phyloP scores from a whole-genome alignment of 2,329 filamentous ascomycete genomes.

The Coleophoma eucalyptorum region DNA sequence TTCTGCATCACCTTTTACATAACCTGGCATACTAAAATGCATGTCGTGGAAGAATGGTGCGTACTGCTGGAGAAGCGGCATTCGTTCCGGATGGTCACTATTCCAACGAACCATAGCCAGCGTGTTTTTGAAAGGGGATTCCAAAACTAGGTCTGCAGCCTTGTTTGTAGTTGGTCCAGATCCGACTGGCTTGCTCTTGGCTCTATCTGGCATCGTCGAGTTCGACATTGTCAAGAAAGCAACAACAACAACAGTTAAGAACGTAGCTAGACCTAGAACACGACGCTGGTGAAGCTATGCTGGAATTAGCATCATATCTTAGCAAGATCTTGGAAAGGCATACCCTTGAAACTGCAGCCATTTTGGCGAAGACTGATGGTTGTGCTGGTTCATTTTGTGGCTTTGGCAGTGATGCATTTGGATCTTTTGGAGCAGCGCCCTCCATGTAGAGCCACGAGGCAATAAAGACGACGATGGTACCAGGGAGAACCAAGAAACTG shows the following conservation, averaged over 20 bases:
- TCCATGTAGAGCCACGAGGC: conserved; percentile 29
- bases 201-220: background rate
- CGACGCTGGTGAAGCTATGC: conserved; percentile 1
- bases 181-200: no score
- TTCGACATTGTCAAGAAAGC: conserved; percentile 1
- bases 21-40: conserved; percentile 23
- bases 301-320: background rate
- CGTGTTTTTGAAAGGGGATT: conserved; percentile 25
- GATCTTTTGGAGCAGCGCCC: conserved; percentile 20
- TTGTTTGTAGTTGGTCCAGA: background rate
- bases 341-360: conserved; percentile 2
- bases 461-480: conserved; percentile 25
- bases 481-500: conserved; percentile 24
- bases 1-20: background rate
- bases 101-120: conserved; percentile 27
- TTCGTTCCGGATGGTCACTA: conserved; percentile 19
- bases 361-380: conserved; percentile 1
- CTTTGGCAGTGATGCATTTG: conserved; percentile 5
- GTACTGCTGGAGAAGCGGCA: conserved; percentile 24
- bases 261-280: conserved; percentile 1
- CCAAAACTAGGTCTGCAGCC: conserved; percentile 1
- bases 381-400: conserved; percentile 5
- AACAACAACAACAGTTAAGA: conserved; percentile 2
- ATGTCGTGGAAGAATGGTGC: conserved; percentile 27
- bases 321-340: background rate